Percentiles rank a stretch among this genome's conserved stretches.
Evolutionary conservation across 2,329 filamentous ascomycete species (phyloP).

Genomic region (Fusarium sp.): DNA sequence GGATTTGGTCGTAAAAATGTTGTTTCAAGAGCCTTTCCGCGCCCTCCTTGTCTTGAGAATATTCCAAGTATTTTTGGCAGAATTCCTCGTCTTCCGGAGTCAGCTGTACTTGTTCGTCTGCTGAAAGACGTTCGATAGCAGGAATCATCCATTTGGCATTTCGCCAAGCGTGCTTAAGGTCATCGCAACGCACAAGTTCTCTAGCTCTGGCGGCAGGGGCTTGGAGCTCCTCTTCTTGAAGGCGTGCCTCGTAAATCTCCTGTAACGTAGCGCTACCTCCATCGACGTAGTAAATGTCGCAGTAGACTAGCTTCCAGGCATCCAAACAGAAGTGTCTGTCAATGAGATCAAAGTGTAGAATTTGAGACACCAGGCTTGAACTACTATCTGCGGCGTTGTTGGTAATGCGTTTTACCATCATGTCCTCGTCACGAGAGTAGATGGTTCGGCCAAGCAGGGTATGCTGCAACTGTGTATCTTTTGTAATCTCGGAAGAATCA

Average conservation of each 20-base stretch:
- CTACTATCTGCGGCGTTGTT: too few species aligned
- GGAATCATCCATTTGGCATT: conserved; percentile 35
- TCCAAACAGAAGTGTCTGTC: too few species aligned
- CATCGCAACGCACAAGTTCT: conserved; percentile 12
- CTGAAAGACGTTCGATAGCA: conserved; percentile 8
- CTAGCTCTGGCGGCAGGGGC: conserved; percentile 14
- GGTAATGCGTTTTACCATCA: background rate
- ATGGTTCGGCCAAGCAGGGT: conserved; percentile 20
- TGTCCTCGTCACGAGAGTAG: background rate
- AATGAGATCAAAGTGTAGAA: too few species aligned
- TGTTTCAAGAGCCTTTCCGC: background rate
- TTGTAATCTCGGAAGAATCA: conserved; percentile 6
- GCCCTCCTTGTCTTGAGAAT: background rate
- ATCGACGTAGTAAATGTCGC: conserved; percentile 23
- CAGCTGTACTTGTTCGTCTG: background rate
- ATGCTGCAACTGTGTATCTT: background rate
- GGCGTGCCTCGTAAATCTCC: conserved; percentile 14
- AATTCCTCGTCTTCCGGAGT: conserved; percentile 1
- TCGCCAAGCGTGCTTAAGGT: conserved; percentile 13
- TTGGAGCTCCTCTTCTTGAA: conserved; percentile 27
- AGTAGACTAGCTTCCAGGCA: conserved; percentile 28
- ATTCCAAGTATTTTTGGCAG: background rate
- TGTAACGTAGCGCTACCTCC: background rate
- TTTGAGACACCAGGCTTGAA: too few species aligned
- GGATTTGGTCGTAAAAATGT: background rate